Evolutionary conservation across 495 filamentous ascomycete species (phyloP).

Genomic region (Tuber aestivum): DNA sequence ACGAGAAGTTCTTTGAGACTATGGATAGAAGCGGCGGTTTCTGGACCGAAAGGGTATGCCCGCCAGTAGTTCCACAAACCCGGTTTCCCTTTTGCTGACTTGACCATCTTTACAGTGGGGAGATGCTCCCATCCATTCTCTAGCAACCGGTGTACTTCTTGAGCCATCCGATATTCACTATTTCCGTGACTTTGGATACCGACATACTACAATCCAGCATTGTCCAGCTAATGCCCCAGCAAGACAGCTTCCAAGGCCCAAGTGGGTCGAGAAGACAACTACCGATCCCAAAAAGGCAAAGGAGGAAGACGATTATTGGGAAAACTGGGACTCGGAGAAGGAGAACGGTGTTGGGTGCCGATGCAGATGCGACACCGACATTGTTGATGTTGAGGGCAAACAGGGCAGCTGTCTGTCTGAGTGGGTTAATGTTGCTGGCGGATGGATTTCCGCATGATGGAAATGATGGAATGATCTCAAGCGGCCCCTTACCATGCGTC

Average conservation of each 20-base stretch:
- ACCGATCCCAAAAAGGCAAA: slow-evolving; percentile 76
- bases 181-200: slow-evolving; percentile 98
- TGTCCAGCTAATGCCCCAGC: slow-evolving; percentile 94
- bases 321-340: slow-evolving; percentile 71
- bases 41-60: slow-evolving; percentile 92
- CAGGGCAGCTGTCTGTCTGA: slow-evolving; percentile 89
- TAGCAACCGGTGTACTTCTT: slow-evolving; percentile 85
- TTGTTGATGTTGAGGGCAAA: slow-evolving; percentile 94
- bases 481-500: slow-evolving; percentile 7
- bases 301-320: slow-evolving; percentile 98
- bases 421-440: slow-evolving; percentile 97
- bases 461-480: slow-evolving; percentile 21
- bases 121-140: slow-evolving; percentile 96
- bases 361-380: slow-evolving; percentile 97
- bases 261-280: slow-evolving; percentile 80
- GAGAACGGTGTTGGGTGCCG: slow-evolving; percentile 97
- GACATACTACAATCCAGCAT: slow-evolving; percentile 98
- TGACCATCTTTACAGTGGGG: slow-evolving; percentile 67
- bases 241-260: slow-evolving; percentile 73
- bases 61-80: neutral
- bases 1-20: slow-evolving; percentile 98
- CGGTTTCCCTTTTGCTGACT: slow-evolving; percentile 42
- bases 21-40: slow-evolving; percentile 98
- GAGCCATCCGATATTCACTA: slow-evolving; percentile 85
- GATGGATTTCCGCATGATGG: slow-evolving; percentile 68